Conservation (phyloP, 306 rosid genomes). For the Purshia tridentata region DNA sequence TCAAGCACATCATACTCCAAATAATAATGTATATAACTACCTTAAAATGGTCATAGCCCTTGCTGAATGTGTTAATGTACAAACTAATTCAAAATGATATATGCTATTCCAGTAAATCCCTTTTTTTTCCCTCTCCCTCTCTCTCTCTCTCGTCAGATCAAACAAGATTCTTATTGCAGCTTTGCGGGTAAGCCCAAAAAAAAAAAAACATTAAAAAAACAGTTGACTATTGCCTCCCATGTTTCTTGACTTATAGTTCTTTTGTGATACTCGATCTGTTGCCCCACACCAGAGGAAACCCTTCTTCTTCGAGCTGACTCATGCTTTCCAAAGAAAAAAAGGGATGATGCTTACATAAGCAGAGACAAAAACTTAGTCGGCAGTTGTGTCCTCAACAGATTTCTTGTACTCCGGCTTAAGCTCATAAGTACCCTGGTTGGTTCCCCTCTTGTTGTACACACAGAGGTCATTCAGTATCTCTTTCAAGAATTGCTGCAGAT, state of each 20-base stretch:
- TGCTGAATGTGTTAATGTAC: neutral
- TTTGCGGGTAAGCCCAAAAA: neutral
- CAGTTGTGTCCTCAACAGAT: slow-evolving; percentile 70
- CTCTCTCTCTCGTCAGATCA: neutral
- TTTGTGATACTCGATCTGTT: neutral
- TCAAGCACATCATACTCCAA: no score
- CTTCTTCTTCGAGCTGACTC: neutral
- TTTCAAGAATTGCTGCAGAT: slow-evolving; percentile 94
- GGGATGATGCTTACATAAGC: neutral
- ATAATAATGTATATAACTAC: no score
- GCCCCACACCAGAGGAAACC: neutral
- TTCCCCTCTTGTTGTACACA: slow-evolving; percentile 94
- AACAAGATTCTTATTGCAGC: slow-evolving; percentile 7
- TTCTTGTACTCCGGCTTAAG: slow-evolving; percentile 98
- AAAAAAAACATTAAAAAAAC: neutral
- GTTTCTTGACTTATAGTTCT: neutral
- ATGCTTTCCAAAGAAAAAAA: slow-evolving; percentile 17
- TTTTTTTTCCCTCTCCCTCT: neutral
- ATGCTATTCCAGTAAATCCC: neutral
- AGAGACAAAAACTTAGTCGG: slow-evolving; percentile 43
- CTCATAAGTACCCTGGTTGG: slow-evolving; percentile 98
- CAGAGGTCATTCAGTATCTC: slow-evolving; percentile 95
- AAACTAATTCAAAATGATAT: neutral
- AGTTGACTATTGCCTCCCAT: neutral
- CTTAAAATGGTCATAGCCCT: no score